Evolutionary conservation across 352 stramenopile genomes (phyloP), one percentile per base, ranked within the genome.

Genomic region (Pythium rishiriense): DNA sequence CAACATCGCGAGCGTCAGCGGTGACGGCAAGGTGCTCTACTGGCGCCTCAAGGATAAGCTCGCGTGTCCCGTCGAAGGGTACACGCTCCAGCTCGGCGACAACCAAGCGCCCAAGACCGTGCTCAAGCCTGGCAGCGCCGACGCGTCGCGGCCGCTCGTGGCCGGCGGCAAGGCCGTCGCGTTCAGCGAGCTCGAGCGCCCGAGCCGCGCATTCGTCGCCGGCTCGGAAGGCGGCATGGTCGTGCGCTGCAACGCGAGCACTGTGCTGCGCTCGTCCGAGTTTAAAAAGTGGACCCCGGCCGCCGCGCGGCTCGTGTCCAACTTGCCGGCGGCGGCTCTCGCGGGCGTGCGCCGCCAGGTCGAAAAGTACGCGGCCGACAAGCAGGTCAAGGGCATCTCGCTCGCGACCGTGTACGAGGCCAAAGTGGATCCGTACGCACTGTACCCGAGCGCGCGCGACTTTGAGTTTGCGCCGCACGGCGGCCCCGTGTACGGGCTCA

Each of bases 41-140:
- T 97, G 88, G 88, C 72, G 79, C 31, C 69, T 96, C 25, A 90
- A 92, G 59, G 88, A 97, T 72, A 93, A 94, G 49, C 83, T 97
- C 45, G 62, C 79, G 42, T 91, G 81, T 58, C 88, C 88, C 0
- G 79, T 94, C n/a, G 87, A 96, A 62, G 88, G 88, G 10, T 94
- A 94, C 64, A 72, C 88, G n/a, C 79, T 96, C 62, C 78, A 88
- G 33, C 33, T 86, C 43, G 42, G 22, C 11, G 43, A 62, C 51
- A 64, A 63, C 48, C 64, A n/a, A n/a, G n/a, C n/a, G n/a, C n/a
- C n/a, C 46, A 65, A 24, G 28, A 68, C 28, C 10, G 15, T 15
- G 2, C 9, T 28, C 1, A 62, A 35, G 8, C 15, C 22, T 7
- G 22, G 37, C 3, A 58, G 33, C 19, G 43, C 21, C 17, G 31